Evolutionary conservation across 306 rosid species (phyloP).

Genomic region (Castanopsis chinensis): DNA sequence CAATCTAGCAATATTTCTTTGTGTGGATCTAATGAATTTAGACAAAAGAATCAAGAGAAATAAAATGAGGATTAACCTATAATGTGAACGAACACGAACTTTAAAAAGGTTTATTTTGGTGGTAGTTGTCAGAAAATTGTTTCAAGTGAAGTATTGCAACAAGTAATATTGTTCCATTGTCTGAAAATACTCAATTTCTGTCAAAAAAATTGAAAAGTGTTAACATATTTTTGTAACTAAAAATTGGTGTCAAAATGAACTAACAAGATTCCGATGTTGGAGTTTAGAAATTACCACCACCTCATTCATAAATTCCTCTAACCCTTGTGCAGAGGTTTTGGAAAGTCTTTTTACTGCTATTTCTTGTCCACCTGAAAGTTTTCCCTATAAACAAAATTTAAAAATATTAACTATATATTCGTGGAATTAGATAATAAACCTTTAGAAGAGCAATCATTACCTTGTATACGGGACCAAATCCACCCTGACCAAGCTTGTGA

Average conservation of each 20-base stretch:
- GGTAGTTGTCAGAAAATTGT: neutral
- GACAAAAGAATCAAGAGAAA: no score
- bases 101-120: neutral
- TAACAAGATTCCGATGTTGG: conserved; percentile 52
- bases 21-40: no score
- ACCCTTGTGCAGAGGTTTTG: conserved; percentile 36
- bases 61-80: neutral
- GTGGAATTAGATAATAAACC: neutral
- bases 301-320: conserved; percentile 48
- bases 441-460: neutral
- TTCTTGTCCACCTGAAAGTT: conserved; percentile 33
- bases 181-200: no score
- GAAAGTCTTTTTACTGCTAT: conserved; percentile 47
- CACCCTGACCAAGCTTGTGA: conserved; percentile 34
- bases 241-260: neutral
- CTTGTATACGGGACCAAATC: conserved; percentile 34
- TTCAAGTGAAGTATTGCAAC: neutral
- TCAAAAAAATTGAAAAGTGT: no score
- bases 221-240: neutral
- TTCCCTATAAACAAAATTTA: conserved; percentile 23
- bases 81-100: neutral
- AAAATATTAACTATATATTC: neutral
- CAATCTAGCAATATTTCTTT: no score
- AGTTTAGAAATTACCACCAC: conserved; percentile 43
- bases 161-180: no score